These are phyloP conservation scores for Inonotus obliquus DNA, from an alignment of 1,284 basidiomycete species.

Conservation along the genomic window DNA sequence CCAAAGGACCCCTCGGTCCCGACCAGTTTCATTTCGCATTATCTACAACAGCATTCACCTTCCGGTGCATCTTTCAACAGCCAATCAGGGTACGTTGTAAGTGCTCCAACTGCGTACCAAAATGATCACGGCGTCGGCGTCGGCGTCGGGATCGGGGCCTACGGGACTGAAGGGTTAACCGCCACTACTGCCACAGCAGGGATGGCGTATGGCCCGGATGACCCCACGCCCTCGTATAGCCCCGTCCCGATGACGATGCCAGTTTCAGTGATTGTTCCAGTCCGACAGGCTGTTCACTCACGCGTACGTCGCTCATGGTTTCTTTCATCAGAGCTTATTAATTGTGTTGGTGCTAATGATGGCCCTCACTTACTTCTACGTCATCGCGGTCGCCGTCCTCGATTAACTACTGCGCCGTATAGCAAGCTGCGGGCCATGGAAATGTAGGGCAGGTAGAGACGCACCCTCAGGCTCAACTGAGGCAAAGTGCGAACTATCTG, in stretches of 20 bases:
- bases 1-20: neutral
- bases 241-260: conserved; percentile 5
- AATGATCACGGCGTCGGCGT: neutral
- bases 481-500: conserved; percentile 1
- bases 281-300: neutral
- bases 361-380: neutral
- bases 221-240: neutral
- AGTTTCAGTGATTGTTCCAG: neutral
- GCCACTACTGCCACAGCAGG: too few species aligned
- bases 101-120: neutral
- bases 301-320: neutral
- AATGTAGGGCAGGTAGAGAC: neutral
- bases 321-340: neutral
- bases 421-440: neutral
- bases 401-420: too few species aligned
- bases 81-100: neutral
- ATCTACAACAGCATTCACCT: conserved; percentile 16
- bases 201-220: neutral
- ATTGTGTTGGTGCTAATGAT: neutral
- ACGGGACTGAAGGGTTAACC: neutral
- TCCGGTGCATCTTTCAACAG: conserved; percentile 4
- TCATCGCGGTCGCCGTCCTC: too few species aligned
- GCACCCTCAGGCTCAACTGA: conserved; percentile 4
- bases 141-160: neutral
- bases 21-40: neutral